Percentiles rank a stretch among this genome's conserved stretches.
Conservation (phyloP, 129 eudicot species). For the Flaveria robusta region DNA sequence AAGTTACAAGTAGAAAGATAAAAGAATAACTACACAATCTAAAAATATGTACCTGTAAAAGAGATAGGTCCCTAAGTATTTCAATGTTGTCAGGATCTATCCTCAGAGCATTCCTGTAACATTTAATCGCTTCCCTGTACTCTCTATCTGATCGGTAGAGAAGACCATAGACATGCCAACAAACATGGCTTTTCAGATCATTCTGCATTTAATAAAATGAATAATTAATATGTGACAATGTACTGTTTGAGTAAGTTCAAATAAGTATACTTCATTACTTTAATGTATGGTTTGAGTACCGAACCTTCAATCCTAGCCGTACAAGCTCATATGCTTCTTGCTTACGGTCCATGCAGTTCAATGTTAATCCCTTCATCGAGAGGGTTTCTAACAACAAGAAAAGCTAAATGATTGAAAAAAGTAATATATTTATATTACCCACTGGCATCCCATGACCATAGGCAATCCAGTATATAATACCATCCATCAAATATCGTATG, state of each 20-base stretch:
- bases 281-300: conserved; percentile 17
- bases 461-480: not conserved
- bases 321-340: conserved; percentile 98
- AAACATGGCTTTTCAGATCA: conserved; percentile 98
- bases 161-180: conserved; percentile 99
- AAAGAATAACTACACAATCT: not conserved
- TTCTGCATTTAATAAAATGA: conserved; percentile 55
- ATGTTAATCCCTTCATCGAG: conserved; percentile 94
- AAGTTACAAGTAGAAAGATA: not conserved
- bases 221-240: not conserved
- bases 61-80: conserved; percentile 91
- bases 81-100: conserved; percentile 99
- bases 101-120: conserved; percentile 93
- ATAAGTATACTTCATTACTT: conserved; percentile 7
- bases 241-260: not conserved
- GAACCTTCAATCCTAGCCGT: conserved; percentile 91
- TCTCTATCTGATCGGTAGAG: conserved; percentile 98
- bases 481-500: not conserved
- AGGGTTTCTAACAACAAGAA: conserved; percentile 64
- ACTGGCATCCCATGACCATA: conserved; percentile 7
- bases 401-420: not conserved
- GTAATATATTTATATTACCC: not conserved
- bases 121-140: conserved; percentile 95
- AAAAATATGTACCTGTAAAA: conserved; percentile 69
- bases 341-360: conserved; percentile 99